phyloP scores from a whole-genome alignment of 208 protist genomes.

The Trypanosoma boissoni region DNA sequence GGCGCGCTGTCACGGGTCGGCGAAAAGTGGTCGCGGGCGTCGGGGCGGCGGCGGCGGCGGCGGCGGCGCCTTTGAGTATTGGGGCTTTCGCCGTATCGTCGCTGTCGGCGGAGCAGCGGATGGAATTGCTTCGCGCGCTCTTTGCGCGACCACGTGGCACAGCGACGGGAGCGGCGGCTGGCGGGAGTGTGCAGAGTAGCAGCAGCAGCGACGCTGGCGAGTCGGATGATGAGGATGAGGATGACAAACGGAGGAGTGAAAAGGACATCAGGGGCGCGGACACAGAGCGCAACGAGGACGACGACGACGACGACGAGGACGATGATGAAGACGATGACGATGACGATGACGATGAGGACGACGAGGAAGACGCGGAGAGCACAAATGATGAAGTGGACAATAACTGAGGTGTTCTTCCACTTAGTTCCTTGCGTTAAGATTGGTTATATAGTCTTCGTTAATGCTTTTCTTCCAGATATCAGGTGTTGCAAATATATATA shows the following conservation, averaged over 20 bases:
- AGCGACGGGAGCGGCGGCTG: not conserved
- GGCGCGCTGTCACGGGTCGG: too few species aligned
- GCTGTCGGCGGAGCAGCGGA: constrained; percentile 13
- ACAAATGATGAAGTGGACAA: not conserved
- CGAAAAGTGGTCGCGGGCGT: too few species aligned
- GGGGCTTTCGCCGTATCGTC: too few species aligned
- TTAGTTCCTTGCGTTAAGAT: too few species aligned
- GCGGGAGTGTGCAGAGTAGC: not conserved
- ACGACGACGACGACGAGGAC: constrained; percentile 17
- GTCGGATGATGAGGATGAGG: not conserved
- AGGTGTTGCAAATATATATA: too few species aligned
- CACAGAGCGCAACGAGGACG: constrained; percentile 4
- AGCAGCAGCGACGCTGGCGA: constrained; percentile 10
- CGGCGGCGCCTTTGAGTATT: too few species aligned
- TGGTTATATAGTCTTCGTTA: too few species aligned
- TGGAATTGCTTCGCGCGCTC: constrained; percentile 19
- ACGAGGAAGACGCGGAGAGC: constrained; percentile 8
- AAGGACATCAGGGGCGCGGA: not conserved
- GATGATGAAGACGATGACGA: constrained; percentile 30
- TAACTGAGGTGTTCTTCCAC: too few species aligned
- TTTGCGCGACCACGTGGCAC: constrained; percentile 2
- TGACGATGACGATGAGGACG: constrained; percentile 27
- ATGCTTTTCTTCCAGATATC: too few species aligned
- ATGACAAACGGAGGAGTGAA: not conserved
- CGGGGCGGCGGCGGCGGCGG: not conserved